Evolutionary conservation across 2,329 filamentous ascomycete species (phyloP), one percentile per base, ranked within the genome.

Genomic region (Bipolaris gigantea): DNA sequence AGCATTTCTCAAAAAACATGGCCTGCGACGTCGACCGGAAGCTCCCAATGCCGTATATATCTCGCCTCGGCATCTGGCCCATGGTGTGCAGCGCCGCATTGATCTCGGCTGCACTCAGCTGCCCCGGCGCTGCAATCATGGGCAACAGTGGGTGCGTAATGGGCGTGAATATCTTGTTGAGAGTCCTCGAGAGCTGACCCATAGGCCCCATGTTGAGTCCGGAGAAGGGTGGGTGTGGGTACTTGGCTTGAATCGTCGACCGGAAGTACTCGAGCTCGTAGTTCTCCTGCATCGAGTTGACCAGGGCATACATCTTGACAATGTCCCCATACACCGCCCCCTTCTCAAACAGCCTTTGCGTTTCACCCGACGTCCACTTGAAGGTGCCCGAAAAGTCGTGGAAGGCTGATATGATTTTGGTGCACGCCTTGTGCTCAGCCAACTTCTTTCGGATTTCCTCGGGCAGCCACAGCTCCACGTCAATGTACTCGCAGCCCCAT

Each of bases 221-320:
- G 2, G 90, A 94, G 32, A 96, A 80, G 0, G 89, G 88, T 9
- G 90, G 89, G 8, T 87, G 81, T 8, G 88, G 83, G 60, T 88
- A 87, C 58, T 88, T 85, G 27, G 83, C 78, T 66, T 85, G 85
- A 70, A 94, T 87, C 60, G 86, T 83, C 10, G 89, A 91, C 27
- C 90, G 86, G 75, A 96, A 95, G 73, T 92, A 92, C 73, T 95
- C 91, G 32, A 95, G 82, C 76, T 95, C 90, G 69, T 95, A 94
- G 73, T 95, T 94, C 64, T 92, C 90, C 68, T 92, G 90, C 70
- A 89, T 86, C 36, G 88, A 87, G 69, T 86, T 88, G 68, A 91
- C 89, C 68, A 92, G 87, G 30, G 88, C 86, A 66, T 94, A 94
- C 89, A 95, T 94, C 78, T 94, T 95, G 68, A 95, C 87, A 53